phyloP scores from a whole-genome alignment of 768 basidiomycete genomes.

The Auricularia auricula-judae region DNA sequence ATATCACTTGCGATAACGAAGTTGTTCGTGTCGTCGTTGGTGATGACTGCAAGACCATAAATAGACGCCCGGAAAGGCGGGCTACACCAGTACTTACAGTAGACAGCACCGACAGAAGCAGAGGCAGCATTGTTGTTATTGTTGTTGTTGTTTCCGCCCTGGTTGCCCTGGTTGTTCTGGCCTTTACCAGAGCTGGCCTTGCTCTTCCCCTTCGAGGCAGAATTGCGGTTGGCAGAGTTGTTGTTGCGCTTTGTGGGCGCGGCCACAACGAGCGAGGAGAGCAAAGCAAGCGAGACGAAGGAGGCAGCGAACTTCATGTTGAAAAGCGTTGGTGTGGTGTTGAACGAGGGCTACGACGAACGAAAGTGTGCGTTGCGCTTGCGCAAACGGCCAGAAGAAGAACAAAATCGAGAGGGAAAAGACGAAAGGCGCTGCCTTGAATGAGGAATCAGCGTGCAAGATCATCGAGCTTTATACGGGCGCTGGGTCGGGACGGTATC shows the following conservation, averaged over 20 bases:
- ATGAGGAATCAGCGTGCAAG: background rate
- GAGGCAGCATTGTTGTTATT: background rate
- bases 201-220: background rate
- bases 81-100: background rate
- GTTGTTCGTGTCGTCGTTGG: conserved; percentile 37
- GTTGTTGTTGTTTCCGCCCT: background rate
- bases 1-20: conserved; percentile 32
- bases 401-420: background rate
- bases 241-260: background rate
- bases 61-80: background rate
- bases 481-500: background rate
- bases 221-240: background rate
- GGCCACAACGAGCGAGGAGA: conserved; percentile 9
- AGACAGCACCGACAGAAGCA: background rate
- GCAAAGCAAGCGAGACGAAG: background rate
- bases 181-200: background rate
- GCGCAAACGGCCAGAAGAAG: background rate
- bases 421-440: background rate
- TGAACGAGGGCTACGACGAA: background rate
- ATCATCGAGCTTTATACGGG: background rate
- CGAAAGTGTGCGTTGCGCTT: background rate
- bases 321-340: background rate
- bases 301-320: conserved; percentile 13
- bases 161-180: background rate
- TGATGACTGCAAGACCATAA: conserved; percentile 28